Percentiles rank a stretch among this genome's conserved stretches.
phyloP scores from a whole-genome alignment of 148 eudicot species.

The Cornus controversa region DNA sequence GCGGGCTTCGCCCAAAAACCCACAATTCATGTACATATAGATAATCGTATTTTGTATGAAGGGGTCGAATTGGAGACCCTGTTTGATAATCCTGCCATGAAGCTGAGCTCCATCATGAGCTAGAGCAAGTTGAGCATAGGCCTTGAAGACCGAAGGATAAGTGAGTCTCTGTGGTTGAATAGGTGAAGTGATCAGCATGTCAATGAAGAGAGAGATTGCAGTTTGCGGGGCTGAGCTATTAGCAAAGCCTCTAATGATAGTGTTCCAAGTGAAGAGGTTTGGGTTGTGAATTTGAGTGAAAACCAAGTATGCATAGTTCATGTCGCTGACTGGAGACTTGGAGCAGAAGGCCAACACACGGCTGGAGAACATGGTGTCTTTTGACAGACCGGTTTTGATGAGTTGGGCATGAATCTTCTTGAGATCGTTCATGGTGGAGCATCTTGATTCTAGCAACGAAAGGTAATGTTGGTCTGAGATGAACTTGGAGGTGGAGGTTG shows the following conservation, averaged over 20 bases:
- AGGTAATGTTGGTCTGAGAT: slow-evolving; percentile 38
- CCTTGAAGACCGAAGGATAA: slow-evolving; percentile 59
- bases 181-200: slow-evolving; percentile 39
- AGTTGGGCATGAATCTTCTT: slow-evolving; percentile 49
- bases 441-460: slow-evolving; percentile 39
- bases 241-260: slow-evolving; percentile 55
- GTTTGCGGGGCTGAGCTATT: slow-evolving; percentile 39
- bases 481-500: slow-evolving; percentile 34
- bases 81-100: slow-evolving; percentile 46
- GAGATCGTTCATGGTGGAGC: slow-evolving; percentile 45
- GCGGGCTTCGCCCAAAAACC: slow-evolving; percentile 43
- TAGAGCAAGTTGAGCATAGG: slow-evolving; percentile 46
- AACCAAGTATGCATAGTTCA: slow-evolving; percentile 41
- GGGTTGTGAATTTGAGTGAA: slow-evolving; percentile 35
- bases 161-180: slow-evolving; percentile 43
- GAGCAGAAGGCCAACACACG: slow-evolving; percentile 42
- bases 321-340: slow-evolving; percentile 32
- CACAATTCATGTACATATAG: slow-evolving; percentile 48
- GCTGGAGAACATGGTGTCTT: slow-evolving; percentile 41
- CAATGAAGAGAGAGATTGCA: slow-evolving; percentile 41
- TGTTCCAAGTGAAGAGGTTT: slow-evolving; percentile 56
- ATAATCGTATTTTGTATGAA: slow-evolving; percentile 46
- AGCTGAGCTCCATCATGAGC: slow-evolving; percentile 47
- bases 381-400: slow-evolving; percentile 49
- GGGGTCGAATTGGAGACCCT: slow-evolving; percentile 34